Conservation (phyloP, 179 eudicot genomes). For the Camellia oleifera region DNA sequence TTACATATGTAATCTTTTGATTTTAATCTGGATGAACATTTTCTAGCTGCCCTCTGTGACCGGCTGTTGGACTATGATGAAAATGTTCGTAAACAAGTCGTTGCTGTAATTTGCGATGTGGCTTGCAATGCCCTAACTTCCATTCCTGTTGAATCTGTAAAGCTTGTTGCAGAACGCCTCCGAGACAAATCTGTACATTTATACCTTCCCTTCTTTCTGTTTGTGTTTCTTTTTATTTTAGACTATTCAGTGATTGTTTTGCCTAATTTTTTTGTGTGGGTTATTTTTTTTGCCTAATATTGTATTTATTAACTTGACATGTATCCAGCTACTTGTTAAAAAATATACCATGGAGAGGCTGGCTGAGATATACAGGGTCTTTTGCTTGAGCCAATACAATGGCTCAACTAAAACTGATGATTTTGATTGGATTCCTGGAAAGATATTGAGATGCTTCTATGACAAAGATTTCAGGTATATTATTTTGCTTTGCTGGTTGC, state of each 20-base stretch:
- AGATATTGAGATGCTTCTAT: slow-evolving; percentile 83
- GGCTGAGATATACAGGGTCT: slow-evolving; percentile 65
- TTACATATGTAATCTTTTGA: not conserved
- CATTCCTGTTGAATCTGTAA: slow-evolving; percentile 63
- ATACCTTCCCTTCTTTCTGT: slow-evolving; percentile 8
- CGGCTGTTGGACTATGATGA: slow-evolving; percentile 96
- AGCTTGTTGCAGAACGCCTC: slow-evolving; percentile 87
- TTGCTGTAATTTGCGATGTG: slow-evolving; percentile 75
- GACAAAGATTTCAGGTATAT: slow-evolving; percentile 91
- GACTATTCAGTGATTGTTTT: not conserved
- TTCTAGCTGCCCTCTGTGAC: slow-evolving; percentile 76
- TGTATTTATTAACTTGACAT: slow-evolving; percentile 17
- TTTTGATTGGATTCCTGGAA: slow-evolving; percentile 89
- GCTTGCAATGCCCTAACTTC: slow-evolving; percentile 64
- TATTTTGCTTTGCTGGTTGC: not conserved
- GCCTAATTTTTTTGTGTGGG: not conserved
- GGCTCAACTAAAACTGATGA: slow-evolving; percentile 32
- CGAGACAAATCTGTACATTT: slow-evolving; percentile 83
- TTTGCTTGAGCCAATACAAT: slow-evolving; percentile 43
- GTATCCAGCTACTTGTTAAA: slow-evolving; percentile 78
- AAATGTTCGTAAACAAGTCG: slow-evolving; percentile 88
- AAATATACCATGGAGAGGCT: slow-evolving; percentile 84
- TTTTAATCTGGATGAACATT: slow-evolving; percentile 19
- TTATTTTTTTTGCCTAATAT: not conserved
- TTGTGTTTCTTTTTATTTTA: not conserved